Base-by-base conservation (phyloP, 345 rosid genomes). In the Dimocarpus longan region DNA sequence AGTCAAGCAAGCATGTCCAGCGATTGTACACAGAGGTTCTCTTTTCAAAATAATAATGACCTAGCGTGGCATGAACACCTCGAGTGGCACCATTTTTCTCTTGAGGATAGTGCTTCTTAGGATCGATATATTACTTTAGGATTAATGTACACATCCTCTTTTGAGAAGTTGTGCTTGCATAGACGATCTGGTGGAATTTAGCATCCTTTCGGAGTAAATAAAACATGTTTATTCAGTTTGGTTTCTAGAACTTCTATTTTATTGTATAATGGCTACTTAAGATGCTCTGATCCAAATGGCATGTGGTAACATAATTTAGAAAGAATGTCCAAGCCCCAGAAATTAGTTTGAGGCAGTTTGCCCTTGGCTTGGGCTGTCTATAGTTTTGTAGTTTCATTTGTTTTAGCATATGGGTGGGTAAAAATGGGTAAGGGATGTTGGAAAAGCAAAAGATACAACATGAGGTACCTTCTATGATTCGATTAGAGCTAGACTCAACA, bases 61-160 rank as follows among this genome's bases (percentile, higher is more conserved):
- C n/a, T n/a, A n/a, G n/a, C n/a, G n/a, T n/a, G n/a, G n/a, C n/a
- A n/a, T n/a, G 63, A 81, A 94, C 97, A 66, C 97, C 98, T 85
- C 94, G 98, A 74, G 97, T 96, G 81, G 97, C 97, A 42, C 98
- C 99, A 22, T 91, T 93, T 84, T 88, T 96, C 63, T 84, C 95
- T 39, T 24, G 16, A 74, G 66, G 77, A 10, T 39, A 16, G 46
- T 48, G 24, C n/a, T 66, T 50, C 28, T 5, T 32, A 7, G 10
- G 6, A 64, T 26, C 26, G 68, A 76, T n/a, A 57, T 43, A 39
- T 37, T 74, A 22, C 57, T 43, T 75, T n/a, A 26, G 10, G 37
- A 54, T 19, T 7, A 8, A n/a, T 52, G 9, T 46, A 10, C 37
- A 1, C 44, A 7, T 43, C 22, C 44, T 44, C 5, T 75, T 26